Evolutionary conservation across 805 yeast species (phyloP).

Genomic region (Cyberlindnera euphorbiiphila): DNA sequence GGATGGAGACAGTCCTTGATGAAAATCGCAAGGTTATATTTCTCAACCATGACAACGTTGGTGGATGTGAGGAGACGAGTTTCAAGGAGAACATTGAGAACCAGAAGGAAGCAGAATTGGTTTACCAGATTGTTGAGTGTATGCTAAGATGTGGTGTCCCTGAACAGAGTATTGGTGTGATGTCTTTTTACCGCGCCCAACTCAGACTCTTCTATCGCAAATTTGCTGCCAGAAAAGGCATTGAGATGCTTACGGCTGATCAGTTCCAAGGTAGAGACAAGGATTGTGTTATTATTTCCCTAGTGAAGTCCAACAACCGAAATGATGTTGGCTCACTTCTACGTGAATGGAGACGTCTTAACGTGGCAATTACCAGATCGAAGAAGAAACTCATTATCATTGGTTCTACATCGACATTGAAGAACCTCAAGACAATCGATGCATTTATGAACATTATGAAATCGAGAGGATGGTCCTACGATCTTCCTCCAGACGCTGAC

Average conservation of each 20-base stretch:
- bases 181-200: slow-evolving; percentile 88
- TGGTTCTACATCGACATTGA: slow-evolving; percentile 70
- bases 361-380: slow-evolving; percentile 93
- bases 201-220: slow-evolving; percentile 41
- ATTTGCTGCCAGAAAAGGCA: slow-evolving; percentile 32
- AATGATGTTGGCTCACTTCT: slow-evolving; percentile 71
- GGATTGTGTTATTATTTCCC: slow-evolving; percentile 82
- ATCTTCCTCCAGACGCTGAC: slow-evolving; percentile 40
- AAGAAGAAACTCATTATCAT: slow-evolving; percentile 75
- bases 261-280: slow-evolving; percentile 96
- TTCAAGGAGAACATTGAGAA: slow-evolving; percentile 72
- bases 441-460: slow-evolving; percentile 59
- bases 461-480: slow-evolving; percentile 59
- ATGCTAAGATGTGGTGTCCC: slow-evolving; percentile 57
- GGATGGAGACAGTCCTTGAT: slow-evolving; percentile 58
- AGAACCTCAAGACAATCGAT: slow-evolving; percentile 46
- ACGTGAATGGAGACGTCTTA: slow-evolving; percentile 86
- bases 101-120: slow-evolving; percentile 63
- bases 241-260: slow-evolving; percentile 91
- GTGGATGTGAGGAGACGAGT: slow-evolving; percentile 47
- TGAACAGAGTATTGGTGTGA: slow-evolving; percentile 67
- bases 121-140: slow-evolving; percentile 57
- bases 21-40: slow-evolving; percentile 65
- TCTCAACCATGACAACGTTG: slow-evolving; percentile 69
- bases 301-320: slow-evolving; percentile 76